Evolutionary conservation across 805 yeast species (phyloP).

Genomic region (Monosporozyma aquatica): DNA sequence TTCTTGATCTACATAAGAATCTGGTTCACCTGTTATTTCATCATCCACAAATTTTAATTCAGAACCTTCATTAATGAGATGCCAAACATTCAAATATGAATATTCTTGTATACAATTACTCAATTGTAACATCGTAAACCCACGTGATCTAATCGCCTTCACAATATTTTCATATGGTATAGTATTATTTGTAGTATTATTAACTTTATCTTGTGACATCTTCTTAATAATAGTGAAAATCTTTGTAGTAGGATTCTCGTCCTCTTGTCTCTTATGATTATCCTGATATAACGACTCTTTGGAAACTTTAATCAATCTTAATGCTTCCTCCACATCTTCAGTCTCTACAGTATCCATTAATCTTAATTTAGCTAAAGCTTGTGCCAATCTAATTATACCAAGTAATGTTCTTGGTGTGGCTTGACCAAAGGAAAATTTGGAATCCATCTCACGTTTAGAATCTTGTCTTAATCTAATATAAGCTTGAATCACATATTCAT

Average conservation of each 20-base stretch:
- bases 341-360: conserved; percentile 61
- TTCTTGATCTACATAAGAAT: neutral
- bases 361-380: conserved; percentile 86
- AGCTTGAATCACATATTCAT: conserved; percentile 75
- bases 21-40: conserved; percentile 10
- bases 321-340: conserved; percentile 92
- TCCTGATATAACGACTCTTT: conserved; percentile 65
- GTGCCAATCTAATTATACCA: conserved; percentile 86
- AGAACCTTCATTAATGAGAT: conserved; percentile 60
- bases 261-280: conserved; percentile 43
- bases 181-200: conserved; percentile 27
- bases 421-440: conserved; percentile 74
- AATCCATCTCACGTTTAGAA: conserved; percentile 66
- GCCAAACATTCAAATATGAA: conserved; percentile 65
- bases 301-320: conserved; percentile 79
- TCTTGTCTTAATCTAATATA: conserved; percentile 92
- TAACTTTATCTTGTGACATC: conserved; percentile 37
- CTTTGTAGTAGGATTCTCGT: conserved; percentile 55
- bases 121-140: conserved; percentile 74
- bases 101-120: conserved; percentile 70
- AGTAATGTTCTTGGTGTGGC: conserved; percentile 92
- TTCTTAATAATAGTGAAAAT: conserved; percentile 64
- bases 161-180: conserved; percentile 42
- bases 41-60: conserved; percentile 48
- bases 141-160: conserved; percentile 64